Evolutionary conservation across 805 yeast genomes (phyloP).

Genomic region (Pachysolen tannophilus): DNA sequence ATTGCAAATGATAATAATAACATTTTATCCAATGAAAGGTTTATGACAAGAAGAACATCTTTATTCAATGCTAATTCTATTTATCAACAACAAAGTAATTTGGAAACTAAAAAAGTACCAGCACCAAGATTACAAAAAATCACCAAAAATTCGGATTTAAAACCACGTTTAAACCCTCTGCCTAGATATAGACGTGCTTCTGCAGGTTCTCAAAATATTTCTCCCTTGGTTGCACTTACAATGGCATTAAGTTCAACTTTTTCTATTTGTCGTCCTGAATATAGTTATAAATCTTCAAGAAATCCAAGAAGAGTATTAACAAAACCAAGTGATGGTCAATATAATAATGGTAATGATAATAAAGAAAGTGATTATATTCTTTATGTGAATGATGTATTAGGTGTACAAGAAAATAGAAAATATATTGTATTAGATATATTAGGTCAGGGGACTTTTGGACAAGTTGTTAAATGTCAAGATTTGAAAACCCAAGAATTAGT

Average conservation of each 20-base stretch:
- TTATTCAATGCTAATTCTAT: slow-evolving; percentile 8
- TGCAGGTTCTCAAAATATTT: slow-evolving; percentile 51
- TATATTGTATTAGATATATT: slow-evolving; percentile 83
- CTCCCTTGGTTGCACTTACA: slow-evolving; percentile 79
- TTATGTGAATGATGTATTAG: slow-evolving; percentile 89
- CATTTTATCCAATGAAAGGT: too few species aligned
- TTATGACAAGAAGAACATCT: slow-evolving; percentile 6
- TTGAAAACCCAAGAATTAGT: slow-evolving; percentile 70
- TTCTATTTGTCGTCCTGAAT: slow-evolving; percentile 76
- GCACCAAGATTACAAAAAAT: slow-evolving; percentile 44
- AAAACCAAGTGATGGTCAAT: slow-evolving; percentile 79
- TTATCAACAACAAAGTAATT: slow-evolving; percentile 7
- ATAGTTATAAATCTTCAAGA: slow-evolving; percentile 72
- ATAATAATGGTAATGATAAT: slow-evolving; percentile 81
- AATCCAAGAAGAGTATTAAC: slow-evolving; percentile 92
- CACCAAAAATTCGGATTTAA: slow-evolving; percentile 38
- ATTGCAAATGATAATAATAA: too few species aligned
- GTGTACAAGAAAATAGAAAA: slow-evolving; percentile 75
- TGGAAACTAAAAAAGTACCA: slow-evolving; percentile 8
- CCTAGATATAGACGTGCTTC: slow-evolving; percentile 71
- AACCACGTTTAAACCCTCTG: slow-evolving; percentile 50
- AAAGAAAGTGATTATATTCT: slow-evolving; percentile 84
- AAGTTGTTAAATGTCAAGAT: slow-evolving; percentile 90
- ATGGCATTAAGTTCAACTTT: slow-evolving; percentile 72
- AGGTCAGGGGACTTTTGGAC: slow-evolving; percentile 98